Percentiles rank a stretch among this genome's conserved stretches.
These are phyloP conservation scores for Calonectria ilicicola DNA, from an alignment of 2,329 filamentous ascomycete species.

Conservation along the genomic window DNA sequence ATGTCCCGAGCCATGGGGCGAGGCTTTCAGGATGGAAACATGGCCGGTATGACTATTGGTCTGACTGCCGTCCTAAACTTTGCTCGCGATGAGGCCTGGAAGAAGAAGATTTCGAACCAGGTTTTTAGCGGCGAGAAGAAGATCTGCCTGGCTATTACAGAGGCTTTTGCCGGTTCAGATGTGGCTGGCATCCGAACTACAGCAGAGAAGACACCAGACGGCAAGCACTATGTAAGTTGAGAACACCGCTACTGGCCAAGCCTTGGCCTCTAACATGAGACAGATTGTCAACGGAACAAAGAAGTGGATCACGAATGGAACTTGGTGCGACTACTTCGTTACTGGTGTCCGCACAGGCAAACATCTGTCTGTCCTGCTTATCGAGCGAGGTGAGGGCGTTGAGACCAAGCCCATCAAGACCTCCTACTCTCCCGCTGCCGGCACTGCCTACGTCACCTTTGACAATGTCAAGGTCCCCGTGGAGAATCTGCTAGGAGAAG, in stretches of 20 bases:
- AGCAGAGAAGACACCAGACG: slow-evolving; percentile 80
- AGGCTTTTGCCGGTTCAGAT: slow-evolving; percentile 86
- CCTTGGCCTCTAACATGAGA: neutral
- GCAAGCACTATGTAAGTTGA: slow-evolving; percentile 74
- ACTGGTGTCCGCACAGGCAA: slow-evolving; percentile 83
- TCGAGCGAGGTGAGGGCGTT: slow-evolving; percentile 79
- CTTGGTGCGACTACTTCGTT: slow-evolving; percentile 86
- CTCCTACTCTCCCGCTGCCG: slow-evolving; percentile 82
- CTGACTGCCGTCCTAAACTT: slow-evolving; percentile 85
- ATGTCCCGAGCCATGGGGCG: slow-evolving; percentile 76
- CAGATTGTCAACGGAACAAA: slow-evolving; percentile 77
- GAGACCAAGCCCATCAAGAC: slow-evolving; percentile 86
- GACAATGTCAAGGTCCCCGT: slow-evolving; percentile 89
- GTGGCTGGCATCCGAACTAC: slow-evolving; percentile 85
- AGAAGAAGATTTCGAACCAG: slow-evolving; percentile 76
- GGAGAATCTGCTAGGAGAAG: slow-evolving; percentile 81
- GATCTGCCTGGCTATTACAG: slow-evolving; percentile 88
- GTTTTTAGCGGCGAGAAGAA: slow-evolving; percentile 86
- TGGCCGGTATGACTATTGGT: slow-evolving; percentile 88
- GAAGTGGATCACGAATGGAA: slow-evolving; percentile 89
- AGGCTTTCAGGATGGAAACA: slow-evolving; percentile 88
- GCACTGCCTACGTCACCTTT: slow-evolving; percentile 83
- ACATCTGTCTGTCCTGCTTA: slow-evolving; percentile 81
- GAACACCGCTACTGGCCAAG: slow-evolving; percentile 9
- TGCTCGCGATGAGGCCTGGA: slow-evolving; percentile 74